phyloP scores from a whole-genome alignment of 192 early-diverging fungal species.

The Endogone sp. region DNA sequence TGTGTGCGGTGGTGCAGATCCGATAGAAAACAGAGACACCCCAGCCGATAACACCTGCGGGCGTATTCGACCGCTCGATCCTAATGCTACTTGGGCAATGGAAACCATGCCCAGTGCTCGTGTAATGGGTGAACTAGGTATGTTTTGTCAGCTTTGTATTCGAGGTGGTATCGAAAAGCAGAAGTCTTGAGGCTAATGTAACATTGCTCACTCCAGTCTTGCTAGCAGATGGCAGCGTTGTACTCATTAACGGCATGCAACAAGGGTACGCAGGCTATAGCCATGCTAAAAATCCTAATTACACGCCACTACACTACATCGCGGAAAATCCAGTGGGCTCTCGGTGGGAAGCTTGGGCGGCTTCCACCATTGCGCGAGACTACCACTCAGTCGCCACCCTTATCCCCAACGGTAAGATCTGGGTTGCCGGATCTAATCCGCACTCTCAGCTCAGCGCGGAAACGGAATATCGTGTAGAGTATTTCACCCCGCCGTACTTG shows the following conservation, averaged over 20 bases:
- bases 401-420: constrained; percentile 27
- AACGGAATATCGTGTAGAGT: constrained; percentile 52
- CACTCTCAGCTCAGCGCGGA: constrained; percentile 25
- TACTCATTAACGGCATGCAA: constrained; percentile 59
- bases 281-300: constrained; percentile 39
- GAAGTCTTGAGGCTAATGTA: too few species aligned
- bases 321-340: constrained; percentile 32
- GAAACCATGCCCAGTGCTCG: constrained; percentile 38
- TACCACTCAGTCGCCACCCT: constrained; percentile 55
- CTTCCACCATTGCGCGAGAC: constrained; percentile 51
- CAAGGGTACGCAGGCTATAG: constrained; percentile 52
- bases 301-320: constrained; percentile 52
- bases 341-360: constrained; percentile 30
- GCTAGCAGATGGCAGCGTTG: constrained; percentile 46
- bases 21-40: constrained; percentile 8
- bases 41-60: constrained; percentile 41
- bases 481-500: constrained; percentile 50
- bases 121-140: too few species aligned
- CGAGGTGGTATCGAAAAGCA: too few species aligned
- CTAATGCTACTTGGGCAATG: constrained; percentile 46
- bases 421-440: constrained; percentile 44
- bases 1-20: constrained; percentile 54
- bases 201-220: too few species aligned
- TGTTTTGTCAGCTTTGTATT: too few species aligned
- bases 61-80: constrained; percentile 37